Base-by-base conservation (phyloP, 2,329 filamentous ascomycete genomes). In the Aspergillus persii region DNA sequence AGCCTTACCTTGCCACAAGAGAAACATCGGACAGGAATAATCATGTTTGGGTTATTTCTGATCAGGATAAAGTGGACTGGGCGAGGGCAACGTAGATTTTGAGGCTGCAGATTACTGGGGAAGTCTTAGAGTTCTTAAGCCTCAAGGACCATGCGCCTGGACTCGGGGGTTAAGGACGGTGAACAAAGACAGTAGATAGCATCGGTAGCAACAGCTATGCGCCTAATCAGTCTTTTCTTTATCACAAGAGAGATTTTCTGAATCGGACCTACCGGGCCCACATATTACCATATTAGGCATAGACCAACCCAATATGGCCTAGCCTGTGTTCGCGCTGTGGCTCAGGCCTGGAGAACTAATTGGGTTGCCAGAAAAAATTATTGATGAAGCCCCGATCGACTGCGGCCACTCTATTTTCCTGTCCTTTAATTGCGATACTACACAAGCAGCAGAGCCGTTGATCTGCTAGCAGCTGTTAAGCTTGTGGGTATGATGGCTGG, bases 21-120 rank as follows among this genome's bases (percentile, higher is more conserved):
- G 80, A 99, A 99, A 81, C 95, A 99, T 68, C 95, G 92, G 66
- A 99, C 91, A 2, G 95, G 95, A 68, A 99, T 98, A 79, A 99
- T 99, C 95, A 99, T 99, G 53, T 60, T 56, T 55, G 33, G 48
- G 41, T 18, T 6, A 41, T 49, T 58, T 29, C 23, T 47, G 8
- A 12, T n/a, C 30, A 26, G 50, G 30, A 47, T 53, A 47, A 52
- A 50, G 56, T 50, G 11, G 9, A 18, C 27, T 50, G 27, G 48
- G 26, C 11, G 31, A 50, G 26, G 18, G 15, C n/a, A 15, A 5
- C 7, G 48, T 29, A 23, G 5, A 31, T n/a, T 31, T 6, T 3
- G 31, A 41, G 12, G 36, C 6, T n/a, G 36, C 6, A 7, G 15
- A 41, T 41, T 41, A n/a, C 6, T n/a, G 4, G 36, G 15, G 7